Evolutionary conservation across 2,329 filamentous ascomycete genomes (phyloP).

Genomic region (Colletotrichum brevisporum): DNA sequence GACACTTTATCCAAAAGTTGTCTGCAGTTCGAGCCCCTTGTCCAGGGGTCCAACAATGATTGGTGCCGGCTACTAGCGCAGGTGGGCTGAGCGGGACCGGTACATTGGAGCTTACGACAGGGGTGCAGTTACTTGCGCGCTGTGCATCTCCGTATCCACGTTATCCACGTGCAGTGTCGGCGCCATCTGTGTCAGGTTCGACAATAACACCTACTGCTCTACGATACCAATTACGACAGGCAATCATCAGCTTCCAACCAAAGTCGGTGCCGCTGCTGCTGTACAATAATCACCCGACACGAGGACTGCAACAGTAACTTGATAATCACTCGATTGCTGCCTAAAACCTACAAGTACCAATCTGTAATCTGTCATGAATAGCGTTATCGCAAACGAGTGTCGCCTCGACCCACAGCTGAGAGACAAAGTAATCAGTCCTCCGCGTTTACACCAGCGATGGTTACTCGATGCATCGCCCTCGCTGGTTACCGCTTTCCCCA

Average conservation of each 20-base stretch:
- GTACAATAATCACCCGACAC: too few species aligned
- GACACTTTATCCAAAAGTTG: slow-evolving; percentile 43
- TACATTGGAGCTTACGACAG: slow-evolving; percentile 31
- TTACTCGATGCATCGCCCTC: not conserved
- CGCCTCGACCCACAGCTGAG: slow-evolving; percentile 32
- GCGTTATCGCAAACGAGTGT: slow-evolving; percentile 33
- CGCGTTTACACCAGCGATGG: slow-evolving; percentile 13
- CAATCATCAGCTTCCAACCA: too few species aligned
- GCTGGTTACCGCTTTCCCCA: slow-evolving; percentile 23
- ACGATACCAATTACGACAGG: too few species aligned
- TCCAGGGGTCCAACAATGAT: slow-evolving; percentile 36
- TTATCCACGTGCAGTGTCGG: slow-evolving; percentile 14
- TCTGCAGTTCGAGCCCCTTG: slow-evolving; percentile 37
- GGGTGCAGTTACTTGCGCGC: slow-evolving; percentile 13
- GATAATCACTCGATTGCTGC: slow-evolving; percentile 30
- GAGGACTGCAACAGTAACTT: not conserved
- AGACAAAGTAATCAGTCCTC: slow-evolving; percentile 18
- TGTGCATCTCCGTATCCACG: slow-evolving; percentile 8
- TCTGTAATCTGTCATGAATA: slow-evolving; percentile 40
- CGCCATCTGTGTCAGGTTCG: not conserved
- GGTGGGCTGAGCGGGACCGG: slow-evolving; percentile 22
- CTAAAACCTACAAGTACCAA: slow-evolving; percentile 41
- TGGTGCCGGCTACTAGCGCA: slow-evolving; percentile 33
- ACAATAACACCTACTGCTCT: too few species aligned
- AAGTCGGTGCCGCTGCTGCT: too few species aligned